Evolutionary conservation across 2,329 filamentous ascomycete species (phyloP).

Genomic region (Ilyonectria sp.): DNA sequence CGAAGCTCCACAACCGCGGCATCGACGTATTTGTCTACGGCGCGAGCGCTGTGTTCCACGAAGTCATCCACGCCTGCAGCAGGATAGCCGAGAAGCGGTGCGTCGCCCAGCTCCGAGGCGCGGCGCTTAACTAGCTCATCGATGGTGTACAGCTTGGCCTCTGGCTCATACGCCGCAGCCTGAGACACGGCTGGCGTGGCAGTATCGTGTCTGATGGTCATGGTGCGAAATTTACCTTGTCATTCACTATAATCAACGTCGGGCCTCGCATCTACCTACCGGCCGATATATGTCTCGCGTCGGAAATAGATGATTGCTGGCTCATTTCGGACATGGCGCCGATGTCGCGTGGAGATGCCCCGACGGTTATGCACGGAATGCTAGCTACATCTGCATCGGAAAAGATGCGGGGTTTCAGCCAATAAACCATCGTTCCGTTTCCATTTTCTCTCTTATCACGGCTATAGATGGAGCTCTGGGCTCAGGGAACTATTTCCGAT

Average conservation of each 20-base stretch:
- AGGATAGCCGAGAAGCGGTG: conserved; percentile 32
- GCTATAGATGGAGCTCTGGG: background rate
- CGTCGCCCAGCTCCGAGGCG: conserved; percentile 31
- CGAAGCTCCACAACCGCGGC: conserved; percentile 38
- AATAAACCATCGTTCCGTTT: background rate
- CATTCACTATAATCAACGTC: background rate
- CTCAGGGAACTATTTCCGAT: background rate
- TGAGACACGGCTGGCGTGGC: conserved; percentile 28
- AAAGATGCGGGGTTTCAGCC: background rate
- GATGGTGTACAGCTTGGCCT: conserved; percentile 39
- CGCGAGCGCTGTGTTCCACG: conserved; percentile 39
- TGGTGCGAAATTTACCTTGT: conserved; percentile 8
- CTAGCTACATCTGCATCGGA: background rate
- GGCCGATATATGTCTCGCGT: background rate
- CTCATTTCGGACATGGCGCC: background rate
- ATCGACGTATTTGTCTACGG: conserved; percentile 41
- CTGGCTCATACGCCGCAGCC: conserved; percentile 7
- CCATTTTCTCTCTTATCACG: background rate
- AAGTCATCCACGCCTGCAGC: conserved; percentile 36
- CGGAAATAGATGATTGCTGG: background rate
- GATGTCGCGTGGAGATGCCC: background rate
- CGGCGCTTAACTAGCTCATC: conserved; percentile 42
- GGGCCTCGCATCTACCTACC: background rate
- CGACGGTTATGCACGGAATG: background rate
- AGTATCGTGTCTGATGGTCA: conserved; percentile 44